Percentiles rank a stretch among this genome's conserved stretches.
Conservation (phyloP, 2,329 filamentous ascomycete genomes). For the Fusarium heterosporum region DNA sequence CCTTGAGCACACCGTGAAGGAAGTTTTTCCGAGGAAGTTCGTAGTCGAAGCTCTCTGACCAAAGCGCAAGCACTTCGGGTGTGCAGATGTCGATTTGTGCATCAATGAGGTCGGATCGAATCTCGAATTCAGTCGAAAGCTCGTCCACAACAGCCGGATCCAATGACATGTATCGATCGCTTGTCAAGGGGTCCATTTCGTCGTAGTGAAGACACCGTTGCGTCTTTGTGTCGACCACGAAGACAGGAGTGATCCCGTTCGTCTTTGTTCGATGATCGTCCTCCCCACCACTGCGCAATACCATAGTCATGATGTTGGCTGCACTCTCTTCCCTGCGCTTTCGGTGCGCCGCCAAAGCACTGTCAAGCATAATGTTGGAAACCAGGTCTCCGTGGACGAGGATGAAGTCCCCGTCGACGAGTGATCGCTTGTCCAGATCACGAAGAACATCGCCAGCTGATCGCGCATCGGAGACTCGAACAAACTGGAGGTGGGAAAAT, state of each 20-base stretch:
- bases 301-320: constrained; percentile 97
- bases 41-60: constrained; percentile 98
- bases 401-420: constrained; percentile 92
- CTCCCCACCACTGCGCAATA: constrained; percentile 81
- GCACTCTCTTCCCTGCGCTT: constrained; percentile 85
- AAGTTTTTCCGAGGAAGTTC: constrained; percentile 90
- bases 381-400: constrained; percentile 93
- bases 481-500: constrained; percentile 84
- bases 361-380: constrained; percentile 87
- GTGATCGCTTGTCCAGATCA: constrained; percentile 85
- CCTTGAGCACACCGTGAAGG: constrained; percentile 91
- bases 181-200: constrained; percentile 79
- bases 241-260: constrained; percentile 80
- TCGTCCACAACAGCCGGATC: constrained; percentile 83
- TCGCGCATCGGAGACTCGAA: constrained; percentile 83
- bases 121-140: constrained; percentile 77
- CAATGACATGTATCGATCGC: constrained; percentile 74
- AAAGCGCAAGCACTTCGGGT: constrained; percentile 91
- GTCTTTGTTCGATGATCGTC: constrained; percentile 80
- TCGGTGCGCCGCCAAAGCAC: constrained; percentile 81
- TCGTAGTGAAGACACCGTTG: constrained; percentile 93
- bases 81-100: constrained; percentile 98
- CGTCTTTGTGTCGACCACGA: constrained; percentile 84
- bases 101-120: constrained; percentile 90
- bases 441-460: constrained; percentile 95